Percentiles rank a stretch among this genome's conserved stretches.
Evolutionary conservation across 108 stramenopile species (phyloP).

Genomic region (Thalassiosira profunda): DNA sequence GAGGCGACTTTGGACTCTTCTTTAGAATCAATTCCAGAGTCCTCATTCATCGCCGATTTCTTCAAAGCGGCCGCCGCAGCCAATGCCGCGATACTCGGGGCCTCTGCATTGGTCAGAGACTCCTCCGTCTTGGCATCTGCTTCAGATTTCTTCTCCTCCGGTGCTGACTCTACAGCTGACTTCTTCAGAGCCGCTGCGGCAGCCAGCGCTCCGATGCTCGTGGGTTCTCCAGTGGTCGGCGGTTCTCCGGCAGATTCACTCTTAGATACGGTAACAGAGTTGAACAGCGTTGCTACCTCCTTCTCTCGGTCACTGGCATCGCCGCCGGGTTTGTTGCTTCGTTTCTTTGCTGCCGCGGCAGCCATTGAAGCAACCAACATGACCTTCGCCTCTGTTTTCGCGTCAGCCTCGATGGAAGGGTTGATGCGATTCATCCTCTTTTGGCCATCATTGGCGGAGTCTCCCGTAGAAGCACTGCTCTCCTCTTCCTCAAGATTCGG

Average conservation of each 20-base stretch:
- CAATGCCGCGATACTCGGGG: conserved; percentile 3
- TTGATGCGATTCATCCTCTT: too few species aligned
- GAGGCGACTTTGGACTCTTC: conserved; percentile 5
- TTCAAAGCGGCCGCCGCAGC: conserved; percentile 17
- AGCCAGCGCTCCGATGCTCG: conserved; percentile 10
- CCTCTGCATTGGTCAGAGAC: neutral
- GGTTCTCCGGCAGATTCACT: neutral
- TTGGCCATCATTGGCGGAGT: too few species aligned
- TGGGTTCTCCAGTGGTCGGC: neutral
- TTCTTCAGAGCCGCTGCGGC: conserved; percentile 3
- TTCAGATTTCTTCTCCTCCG: neutral
- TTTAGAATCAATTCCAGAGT: neutral
- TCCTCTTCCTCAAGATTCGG: too few species aligned
- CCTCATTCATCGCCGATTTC: neutral
- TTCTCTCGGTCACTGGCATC: too few species aligned
- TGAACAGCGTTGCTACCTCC: too few species aligned
- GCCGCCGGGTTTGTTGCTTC: neutral
- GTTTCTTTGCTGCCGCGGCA: neutral
- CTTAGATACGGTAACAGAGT: too few species aligned
- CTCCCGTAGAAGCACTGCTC: too few species aligned
- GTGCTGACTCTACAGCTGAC: neutral
- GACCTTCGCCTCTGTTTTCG: too few species aligned
- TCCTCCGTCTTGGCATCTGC: neutral
- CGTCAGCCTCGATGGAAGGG: too few species aligned
- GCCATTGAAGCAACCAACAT: too few species aligned